phyloP scores from a whole-genome alignment of 2,329 filamentous ascomycete genomes.

The Pyricularia pennisetigena region DNA sequence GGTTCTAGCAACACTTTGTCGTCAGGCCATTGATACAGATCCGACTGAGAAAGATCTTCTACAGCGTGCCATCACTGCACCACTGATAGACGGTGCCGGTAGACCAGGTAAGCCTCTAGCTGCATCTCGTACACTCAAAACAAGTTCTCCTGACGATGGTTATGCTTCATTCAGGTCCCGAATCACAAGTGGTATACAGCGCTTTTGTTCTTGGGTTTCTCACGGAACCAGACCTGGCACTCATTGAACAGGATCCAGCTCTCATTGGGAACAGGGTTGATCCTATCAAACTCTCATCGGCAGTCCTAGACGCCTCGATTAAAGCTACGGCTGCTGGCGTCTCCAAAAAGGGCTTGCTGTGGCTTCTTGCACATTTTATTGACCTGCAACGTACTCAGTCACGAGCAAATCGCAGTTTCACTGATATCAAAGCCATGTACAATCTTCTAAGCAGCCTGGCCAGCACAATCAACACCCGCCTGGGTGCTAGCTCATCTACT shows the following conservation, averaged over 20 bases:
- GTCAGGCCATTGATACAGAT: constrained; percentile 4
- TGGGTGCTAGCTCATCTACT: background rate
- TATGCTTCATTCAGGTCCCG: background rate
- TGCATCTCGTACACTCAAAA: background rate
- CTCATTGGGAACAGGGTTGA: constrained; percentile 27
- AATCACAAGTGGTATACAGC: constrained; percentile 18
- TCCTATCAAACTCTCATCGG: constrained; percentile 27
- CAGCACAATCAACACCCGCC: constrained; percentile 29
- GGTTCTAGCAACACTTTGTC: constrained; percentile 10
- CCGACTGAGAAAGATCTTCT: background rate
- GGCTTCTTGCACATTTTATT: constrained; percentile 59
- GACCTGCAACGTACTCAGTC: constrained; percentile 36
- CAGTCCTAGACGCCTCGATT: constrained; percentile 27
- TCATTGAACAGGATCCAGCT: constrained; percentile 30
- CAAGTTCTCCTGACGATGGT: background rate
- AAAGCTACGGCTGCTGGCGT: constrained; percentile 13
- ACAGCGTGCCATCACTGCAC: background rate
- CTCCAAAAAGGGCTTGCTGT: constrained; percentile 39
- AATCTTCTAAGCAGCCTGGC: constrained; percentile 42
- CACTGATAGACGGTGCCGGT: background rate
- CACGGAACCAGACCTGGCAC: constrained; percentile 21
- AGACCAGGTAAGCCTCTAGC: background rate
- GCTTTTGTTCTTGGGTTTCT: constrained; percentile 30
- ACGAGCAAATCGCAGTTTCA: constrained; percentile 22
- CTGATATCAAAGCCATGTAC: constrained; percentile 42